Conservation (phyloP, 2,329 filamentous ascomycete species). For the Cercospora zeina region DNA sequence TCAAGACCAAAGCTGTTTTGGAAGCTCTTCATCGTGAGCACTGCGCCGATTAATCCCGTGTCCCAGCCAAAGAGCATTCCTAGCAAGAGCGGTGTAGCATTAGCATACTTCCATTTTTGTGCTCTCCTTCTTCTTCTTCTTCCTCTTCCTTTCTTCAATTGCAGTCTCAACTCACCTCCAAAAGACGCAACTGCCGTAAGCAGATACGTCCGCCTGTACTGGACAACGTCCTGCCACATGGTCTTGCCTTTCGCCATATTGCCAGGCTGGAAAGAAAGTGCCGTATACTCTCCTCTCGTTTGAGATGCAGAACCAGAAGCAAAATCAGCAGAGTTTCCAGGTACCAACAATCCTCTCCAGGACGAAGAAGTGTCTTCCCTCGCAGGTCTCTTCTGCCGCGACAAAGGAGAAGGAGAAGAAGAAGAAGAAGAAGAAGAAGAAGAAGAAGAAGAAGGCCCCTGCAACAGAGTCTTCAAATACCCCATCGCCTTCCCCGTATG, state of each 20-base stretch:
- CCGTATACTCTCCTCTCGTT: constrained; percentile 14
- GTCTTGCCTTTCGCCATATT: constrained; percentile 26
- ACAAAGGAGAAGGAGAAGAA: not conserved
- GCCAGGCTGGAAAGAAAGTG: constrained; percentile 4
- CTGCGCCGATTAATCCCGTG: constrained; percentile 41
- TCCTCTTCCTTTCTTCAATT: not conserved
- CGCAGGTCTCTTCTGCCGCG: constrained; percentile 7
- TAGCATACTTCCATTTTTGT: not conserved
- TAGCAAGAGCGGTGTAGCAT: not conserved
- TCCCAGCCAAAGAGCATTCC: constrained; percentile 30
- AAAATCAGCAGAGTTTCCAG: not conserved
- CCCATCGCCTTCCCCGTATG: not conserved
- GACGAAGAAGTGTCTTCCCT: not conserved
- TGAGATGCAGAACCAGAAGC: not conserved
- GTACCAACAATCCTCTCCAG: not conserved
- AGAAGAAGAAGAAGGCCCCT: not conserved
- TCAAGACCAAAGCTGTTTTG: constrained; percentile 46
- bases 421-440: not conserved
- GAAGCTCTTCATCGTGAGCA: constrained; percentile 48
- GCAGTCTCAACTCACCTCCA: constrained; percentile 36
- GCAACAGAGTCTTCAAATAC: constrained; percentile 13
- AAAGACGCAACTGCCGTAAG: constrained; percentile 48
- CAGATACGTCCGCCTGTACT: constrained; percentile 45
- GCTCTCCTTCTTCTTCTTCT: no score
- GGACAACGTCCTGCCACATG: constrained; percentile 45